Conservation (phyloP, 352 stramenopile genomes). For the Aphanomyces euteiches region DNA sequence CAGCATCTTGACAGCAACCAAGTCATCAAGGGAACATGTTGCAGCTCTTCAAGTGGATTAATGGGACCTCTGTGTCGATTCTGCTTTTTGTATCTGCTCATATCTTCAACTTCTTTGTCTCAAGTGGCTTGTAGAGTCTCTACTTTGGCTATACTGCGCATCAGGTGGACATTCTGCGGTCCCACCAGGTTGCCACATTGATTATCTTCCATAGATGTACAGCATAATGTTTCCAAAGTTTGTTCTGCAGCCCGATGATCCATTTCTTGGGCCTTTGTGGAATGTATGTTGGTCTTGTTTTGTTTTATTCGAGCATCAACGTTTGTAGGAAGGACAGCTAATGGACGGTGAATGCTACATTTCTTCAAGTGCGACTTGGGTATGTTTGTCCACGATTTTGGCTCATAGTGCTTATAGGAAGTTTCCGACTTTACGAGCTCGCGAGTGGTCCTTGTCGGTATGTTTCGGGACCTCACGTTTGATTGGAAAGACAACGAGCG, state of each 20-base stretch:
- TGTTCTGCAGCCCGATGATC: conserved; percentile 36
- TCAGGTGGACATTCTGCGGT: conserved; percentile 37
- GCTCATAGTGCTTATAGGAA: neutral
- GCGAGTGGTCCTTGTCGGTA: conserved; percentile 43
- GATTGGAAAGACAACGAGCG: conserved; percentile 66
- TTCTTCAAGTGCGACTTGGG: conserved; percentile 48
- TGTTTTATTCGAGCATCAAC: neutral
- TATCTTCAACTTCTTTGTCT: conserved; percentile 18
- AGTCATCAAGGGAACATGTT: neutral
- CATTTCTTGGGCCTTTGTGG: conserved; percentile 64
- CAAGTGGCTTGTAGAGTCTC: conserved; percentile 36
- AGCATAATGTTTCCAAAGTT: conserved; percentile 71
- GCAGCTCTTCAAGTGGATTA: conserved; percentile 39
- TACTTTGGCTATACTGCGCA: conserved; percentile 58
- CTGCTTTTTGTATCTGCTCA: conserved; percentile 44
- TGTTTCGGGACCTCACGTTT: conserved; percentile 56
- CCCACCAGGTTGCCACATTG: neutral
- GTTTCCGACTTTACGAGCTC: conserved; percentile 37
- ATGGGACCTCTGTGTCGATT: conserved; percentile 57
- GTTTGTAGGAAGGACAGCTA: conserved; percentile 43
- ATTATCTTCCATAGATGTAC: conserved; percentile 44
- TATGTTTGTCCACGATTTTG: conserved; percentile 14
- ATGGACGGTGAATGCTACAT: conserved; percentile 60
- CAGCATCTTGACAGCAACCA: too few relatives aligned
- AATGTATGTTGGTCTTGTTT: conserved; percentile 31